phyloP scores from a whole-genome alignment of 495 filamentous ascomycete species.

The Penicillium simplicissimum region DNA sequence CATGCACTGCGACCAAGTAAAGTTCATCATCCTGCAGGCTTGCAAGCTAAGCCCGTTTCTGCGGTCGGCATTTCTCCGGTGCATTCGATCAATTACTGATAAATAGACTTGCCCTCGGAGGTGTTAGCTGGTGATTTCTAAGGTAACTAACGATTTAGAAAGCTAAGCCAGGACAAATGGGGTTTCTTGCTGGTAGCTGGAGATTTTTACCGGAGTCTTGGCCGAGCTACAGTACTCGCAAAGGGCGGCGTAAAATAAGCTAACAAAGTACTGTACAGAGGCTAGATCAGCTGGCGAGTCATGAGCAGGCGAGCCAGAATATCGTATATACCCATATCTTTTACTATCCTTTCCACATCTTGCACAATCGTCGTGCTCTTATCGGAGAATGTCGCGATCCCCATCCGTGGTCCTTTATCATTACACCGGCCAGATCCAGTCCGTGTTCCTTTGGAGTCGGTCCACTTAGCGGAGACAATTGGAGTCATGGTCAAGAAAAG shows the following conservation, averaged over 20 bases:
- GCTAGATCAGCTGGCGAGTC: background rate
- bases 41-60: constrained; percentile 14
- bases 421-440: constrained; percentile 8
- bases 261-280: background rate
- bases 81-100: constrained; percentile 9
- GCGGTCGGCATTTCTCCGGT: constrained; percentile 29
- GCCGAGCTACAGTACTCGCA: background rate
- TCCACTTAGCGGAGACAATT: background rate
- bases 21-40: constrained; percentile 18
- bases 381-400: constrained; percentile 24
- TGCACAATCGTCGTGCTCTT: constrained; percentile 13
- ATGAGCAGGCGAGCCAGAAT: background rate
- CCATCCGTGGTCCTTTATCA: background rate
- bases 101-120: constrained; percentile 3
- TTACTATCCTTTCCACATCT: background rate
- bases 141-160: background rate
- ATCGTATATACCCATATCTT: background rate
- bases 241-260: background rate
- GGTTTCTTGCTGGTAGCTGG: background rate
- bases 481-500: background rate
- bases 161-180: background rate
- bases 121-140: background rate
- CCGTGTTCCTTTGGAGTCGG: background rate
- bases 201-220: background rate
- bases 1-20: constrained; percentile 22